phyloP scores from a whole-genome alignment of 2,329 filamentous ascomycete genomes.

The Catunica adiposa region DNA sequence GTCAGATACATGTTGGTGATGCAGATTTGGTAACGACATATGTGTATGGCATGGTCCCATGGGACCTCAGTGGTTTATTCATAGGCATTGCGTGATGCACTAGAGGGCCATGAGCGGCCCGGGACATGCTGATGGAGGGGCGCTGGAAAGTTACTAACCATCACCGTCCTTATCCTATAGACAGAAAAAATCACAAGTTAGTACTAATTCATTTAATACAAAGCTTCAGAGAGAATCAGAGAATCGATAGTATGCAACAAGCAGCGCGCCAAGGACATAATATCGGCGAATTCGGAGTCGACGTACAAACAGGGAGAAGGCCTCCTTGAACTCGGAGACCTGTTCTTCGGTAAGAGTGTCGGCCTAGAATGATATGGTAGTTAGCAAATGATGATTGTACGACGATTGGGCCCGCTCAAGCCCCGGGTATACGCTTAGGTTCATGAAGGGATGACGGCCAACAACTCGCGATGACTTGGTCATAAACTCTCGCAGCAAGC shows the following conservation, averaged over 20 bases:
- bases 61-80: no score
- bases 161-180: conserved; percentile 74
- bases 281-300: neutral
- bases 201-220: conserved; percentile 7
- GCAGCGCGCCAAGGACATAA: neutral
- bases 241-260: no score
- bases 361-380: conserved; percentile 40
- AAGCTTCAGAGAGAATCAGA: neutral
- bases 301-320: conserved; percentile 98
- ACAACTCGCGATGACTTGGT: neutral
- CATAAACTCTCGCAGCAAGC: neutral
- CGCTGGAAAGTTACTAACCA: conserved; percentile 46
- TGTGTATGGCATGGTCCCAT: no score
- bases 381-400: neutral
- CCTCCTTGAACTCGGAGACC: conserved; percentile 99
- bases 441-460: neutral
- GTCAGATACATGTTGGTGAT: neutral
- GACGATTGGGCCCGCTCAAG: neutral
- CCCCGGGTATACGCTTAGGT: neutral
- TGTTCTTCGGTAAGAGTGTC: conserved; percentile 99
- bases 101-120: neutral
- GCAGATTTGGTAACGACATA: no score
- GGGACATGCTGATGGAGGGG: neutral
- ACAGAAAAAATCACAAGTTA: conserved; percentile 17
- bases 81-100: neutral